Base-by-base conservation (phyloP, 148 eudicot genomes). In the Mesembryanthemum crystallinum region DNA sequence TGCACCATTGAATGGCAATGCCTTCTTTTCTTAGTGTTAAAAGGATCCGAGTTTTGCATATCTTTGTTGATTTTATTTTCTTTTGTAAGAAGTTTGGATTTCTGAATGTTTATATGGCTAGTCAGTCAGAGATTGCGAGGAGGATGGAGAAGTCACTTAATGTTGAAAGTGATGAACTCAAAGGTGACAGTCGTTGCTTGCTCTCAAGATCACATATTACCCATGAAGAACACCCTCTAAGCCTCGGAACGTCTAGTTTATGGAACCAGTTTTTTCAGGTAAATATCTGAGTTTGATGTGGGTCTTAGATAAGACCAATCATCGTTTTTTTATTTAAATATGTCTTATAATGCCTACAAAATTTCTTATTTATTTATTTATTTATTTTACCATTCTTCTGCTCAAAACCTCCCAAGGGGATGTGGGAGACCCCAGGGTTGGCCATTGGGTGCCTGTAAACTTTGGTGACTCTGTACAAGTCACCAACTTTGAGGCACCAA, bases 261-360 rank as follows among this genome's bases (percentile, higher is more conserved):
- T 96, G 99, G 99, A 92, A 96, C 76, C 91, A 91, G 85, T 96
- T 88, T 67, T 96, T 96, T 78, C 98, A 96, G 99, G 99, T 96
- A 86, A 18, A 39, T 47, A 39, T 42, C 9, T 35, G 27, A 42
- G 55, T 32, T 43, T 43, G 14, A 29, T 57, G 23, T 12, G 10
- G 47, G 62, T n/a, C 35, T 13, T 76, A 28, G 27, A 24, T 35
- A 10, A 35, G 27, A 58, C 20, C 49, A 15, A 18, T 32, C 28
- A 45, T 75, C 67, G 3, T 25, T n/a, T 65, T 23, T 52, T 21
- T n/a, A 13, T 57, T 5, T 23, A 1, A 35, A 14, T 9, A 65
- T 35, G 35, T 20, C 55, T 57, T 57, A 6, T 57, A 8, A 23
- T 57, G 60, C 60, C 27, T n/a, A 57, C n/a, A 21, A 8, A 4